Base-by-base conservation (phyloP, 1,284 basidiomycete genomes). In the Golubevia sp. region DNA sequence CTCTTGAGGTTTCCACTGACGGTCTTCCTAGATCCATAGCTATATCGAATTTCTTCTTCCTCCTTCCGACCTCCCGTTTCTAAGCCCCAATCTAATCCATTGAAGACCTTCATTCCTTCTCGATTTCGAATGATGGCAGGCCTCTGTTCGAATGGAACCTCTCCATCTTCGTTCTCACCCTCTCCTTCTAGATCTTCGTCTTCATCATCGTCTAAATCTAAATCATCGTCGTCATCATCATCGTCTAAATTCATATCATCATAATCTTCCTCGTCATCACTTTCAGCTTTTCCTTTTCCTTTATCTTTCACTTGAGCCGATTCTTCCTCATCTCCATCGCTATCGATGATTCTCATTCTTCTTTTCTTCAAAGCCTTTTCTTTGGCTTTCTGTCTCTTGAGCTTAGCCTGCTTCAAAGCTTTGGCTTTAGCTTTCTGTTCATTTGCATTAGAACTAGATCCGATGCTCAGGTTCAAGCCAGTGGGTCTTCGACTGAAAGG, bases 61-160 rank as follows among this genome's bases (percentile, higher is more conserved):
- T 59, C 38, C n/a, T n/a, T n/a, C n/a, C n/a, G n/a, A n/a, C n/a
- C n/a, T 60, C 62, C 48, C 27, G 26, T n/a, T 25, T 27, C n/a
- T n/a, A 53, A 21, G 7, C 49, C 26, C 21, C 64, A 61, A 56
- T 81, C 73, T 48, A 81, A 58, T 27, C 58, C 66, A 18, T 48
- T 26, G 48, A 76, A 81, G 4, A 66, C 62, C 49, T 62, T 54
- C 92, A 96, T 96, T 25, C 89, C 88, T 65, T 90, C 87, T 0
- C 89, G 86, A 0, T 91, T 92, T n/a, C 94, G 90, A 11, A 90
- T 82, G 30, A 96, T 88, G 0, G 93, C 92, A 3, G 88, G 88
- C 49, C 73, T 68, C 54, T 85, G 79, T 49, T 80, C 76, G 56
- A 85, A 84, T 0, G 77, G 73, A 0, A 69, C 54, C 5, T 64